phyloP scores from a whole-genome alignment of 2,329 filamentous ascomycete species.

The Zymoseptoria brevis region DNA sequence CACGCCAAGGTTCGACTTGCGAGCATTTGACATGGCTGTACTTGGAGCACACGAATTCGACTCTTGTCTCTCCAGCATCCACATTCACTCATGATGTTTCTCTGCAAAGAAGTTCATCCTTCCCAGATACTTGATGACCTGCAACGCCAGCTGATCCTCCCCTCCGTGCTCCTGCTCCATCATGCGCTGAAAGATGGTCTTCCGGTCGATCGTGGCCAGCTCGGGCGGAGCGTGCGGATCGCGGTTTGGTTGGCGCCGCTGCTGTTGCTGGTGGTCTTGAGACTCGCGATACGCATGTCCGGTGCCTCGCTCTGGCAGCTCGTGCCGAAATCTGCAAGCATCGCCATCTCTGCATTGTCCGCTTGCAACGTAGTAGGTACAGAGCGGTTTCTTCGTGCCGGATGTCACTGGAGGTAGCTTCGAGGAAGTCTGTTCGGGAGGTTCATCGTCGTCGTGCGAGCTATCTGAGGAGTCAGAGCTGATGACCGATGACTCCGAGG shows the following conservation, averaged over 20 bases:
- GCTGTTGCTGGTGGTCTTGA: slow-evolving; percentile 4
- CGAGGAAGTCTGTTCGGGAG: slow-evolving; percentile 34
- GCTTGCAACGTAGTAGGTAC: slow-evolving; percentile 25
- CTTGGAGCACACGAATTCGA: too few species aligned
- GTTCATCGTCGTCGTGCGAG: slow-evolving; percentile 27
- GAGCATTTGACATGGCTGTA: too few species aligned
- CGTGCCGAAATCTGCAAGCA: slow-evolving; percentile 28
- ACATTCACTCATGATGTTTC: not conserved
- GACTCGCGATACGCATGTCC: not conserved
- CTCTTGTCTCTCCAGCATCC: not conserved
- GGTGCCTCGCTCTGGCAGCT: slow-evolving; percentile 10
- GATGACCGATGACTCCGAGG: slow-evolving; percentile 26
- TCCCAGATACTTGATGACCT: slow-evolving; percentile 41
- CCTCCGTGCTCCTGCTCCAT: slow-evolving; percentile 40
- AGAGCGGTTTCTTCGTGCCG: slow-evolving; percentile 11
- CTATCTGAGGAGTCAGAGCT: slow-evolving; percentile 20
- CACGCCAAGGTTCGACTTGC: too few species aligned
- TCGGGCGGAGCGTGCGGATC: slow-evolving; percentile 14
- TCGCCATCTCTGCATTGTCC: slow-evolving; percentile 29
- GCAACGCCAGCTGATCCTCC: slow-evolving; percentile 35
- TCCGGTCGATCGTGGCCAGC: slow-evolving; percentile 5
- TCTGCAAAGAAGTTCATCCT: slow-evolving; percentile 34
- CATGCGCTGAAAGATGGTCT: slow-evolving; percentile 24
- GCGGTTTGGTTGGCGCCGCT: slow-evolving; percentile 3
- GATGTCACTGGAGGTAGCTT: slow-evolving; percentile 20